Percentiles rank a stretch among this genome's conserved stretches.
phyloP scores from a whole-genome alignment of 2,329 filamentous ascomycete genomes.

The Phaeomoniella chlamydospora region DNA sequence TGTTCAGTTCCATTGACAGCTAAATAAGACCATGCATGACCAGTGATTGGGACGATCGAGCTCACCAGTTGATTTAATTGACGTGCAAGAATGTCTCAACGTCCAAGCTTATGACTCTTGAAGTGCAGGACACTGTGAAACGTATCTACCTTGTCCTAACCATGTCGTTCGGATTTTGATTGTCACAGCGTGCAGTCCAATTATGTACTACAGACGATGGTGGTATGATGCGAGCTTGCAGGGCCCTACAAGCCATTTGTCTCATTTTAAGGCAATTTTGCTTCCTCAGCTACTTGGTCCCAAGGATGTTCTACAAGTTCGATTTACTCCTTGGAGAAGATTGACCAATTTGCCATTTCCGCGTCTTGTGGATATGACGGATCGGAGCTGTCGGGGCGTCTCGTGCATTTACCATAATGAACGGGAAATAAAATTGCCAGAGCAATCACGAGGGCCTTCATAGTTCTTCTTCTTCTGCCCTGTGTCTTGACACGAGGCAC shows the following conservation, averaged over 20 bases:
- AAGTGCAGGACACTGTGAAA: too few species aligned
- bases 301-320: slow-evolving; percentile 10
- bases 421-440: slow-evolving; percentile 8
- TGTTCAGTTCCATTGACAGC: too few species aligned
- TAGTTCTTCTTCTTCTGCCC: slow-evolving; percentile 10
- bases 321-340: slow-evolving; percentile 6
- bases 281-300: slow-evolving; percentile 13
- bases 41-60: too few species aligned
- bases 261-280: slow-evolving; percentile 7
- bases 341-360: slow-evolving; percentile 8
- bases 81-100: too few species aligned
- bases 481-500: slow-evolving; percentile 4
- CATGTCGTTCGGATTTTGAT: too few species aligned
- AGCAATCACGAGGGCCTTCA: slow-evolving; percentile 11
- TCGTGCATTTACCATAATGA: too few species aligned
- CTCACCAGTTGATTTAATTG: too few species aligned
- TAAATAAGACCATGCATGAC: too few species aligned
- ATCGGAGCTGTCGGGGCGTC: slow-evolving; percentile 11
- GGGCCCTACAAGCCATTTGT: background rate
- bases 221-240: background rate
- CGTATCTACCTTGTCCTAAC: too few species aligned
- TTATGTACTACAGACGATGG: too few species aligned
- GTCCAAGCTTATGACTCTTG: too few species aligned
- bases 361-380: slow-evolving; percentile 8
- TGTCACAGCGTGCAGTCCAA: too few species aligned